These are phyloP conservation scores for Termitomyces sp. DNA, from an alignment of 768 basidiomycete genomes.

Conservation along the genomic window DNA sequence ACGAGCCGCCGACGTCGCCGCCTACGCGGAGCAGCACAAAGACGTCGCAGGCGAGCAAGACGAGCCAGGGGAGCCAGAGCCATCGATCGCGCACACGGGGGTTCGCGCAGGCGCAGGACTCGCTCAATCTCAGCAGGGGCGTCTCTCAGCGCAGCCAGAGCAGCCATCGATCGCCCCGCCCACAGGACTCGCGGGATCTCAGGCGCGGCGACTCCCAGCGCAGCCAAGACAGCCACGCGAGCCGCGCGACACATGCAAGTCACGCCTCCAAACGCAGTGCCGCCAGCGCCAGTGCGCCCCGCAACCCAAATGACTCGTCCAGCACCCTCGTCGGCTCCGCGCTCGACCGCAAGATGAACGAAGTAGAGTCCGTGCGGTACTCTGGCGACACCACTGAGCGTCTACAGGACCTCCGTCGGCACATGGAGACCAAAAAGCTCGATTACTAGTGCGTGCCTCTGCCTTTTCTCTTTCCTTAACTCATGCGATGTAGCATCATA, in stretches of 20 bases:
- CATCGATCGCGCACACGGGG: slow-evolving; percentile 10
- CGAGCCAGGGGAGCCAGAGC: slow-evolving; percentile 16
- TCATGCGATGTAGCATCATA: slow-evolving; percentile 52
- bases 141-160: slow-evolving; percentile 22
- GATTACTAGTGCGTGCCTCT: slow-evolving; percentile 65
- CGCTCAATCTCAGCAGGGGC: slow-evolving; percentile 13
- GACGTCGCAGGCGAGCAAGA: slow-evolving; percentile 32
- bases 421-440: slow-evolving; percentile 62
- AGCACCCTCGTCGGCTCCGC: slow-evolving; percentile 75
- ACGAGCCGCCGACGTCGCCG: slow-evolving; percentile 31
- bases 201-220: slow-evolving; percentile 21
- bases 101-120: slow-evolving; percentile 1
- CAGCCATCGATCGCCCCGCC: slow-evolving; percentile 8
- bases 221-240: slow-evolving; percentile 16
- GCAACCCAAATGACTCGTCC: slow-evolving; percentile 54
- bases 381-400: slow-evolving; percentile 54
- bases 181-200: slow-evolving; percentile 9
- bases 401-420: slow-evolving; percentile 53
- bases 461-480: slow-evolving; percentile 6
- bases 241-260: slow-evolving; percentile 15
- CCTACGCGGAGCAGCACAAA: slow-evolving; percentile 32
- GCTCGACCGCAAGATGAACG: slow-evolving; percentile 62
- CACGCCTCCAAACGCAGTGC: slow-evolving; percentile 23
- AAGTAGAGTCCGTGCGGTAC: slow-evolving; percentile 48
- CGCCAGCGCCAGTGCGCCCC: too few relatives aligned